phyloP scores from a whole-genome alignment of 2,329 filamentous ascomycete species.

The Paecilomyces fulvus region DNA sequence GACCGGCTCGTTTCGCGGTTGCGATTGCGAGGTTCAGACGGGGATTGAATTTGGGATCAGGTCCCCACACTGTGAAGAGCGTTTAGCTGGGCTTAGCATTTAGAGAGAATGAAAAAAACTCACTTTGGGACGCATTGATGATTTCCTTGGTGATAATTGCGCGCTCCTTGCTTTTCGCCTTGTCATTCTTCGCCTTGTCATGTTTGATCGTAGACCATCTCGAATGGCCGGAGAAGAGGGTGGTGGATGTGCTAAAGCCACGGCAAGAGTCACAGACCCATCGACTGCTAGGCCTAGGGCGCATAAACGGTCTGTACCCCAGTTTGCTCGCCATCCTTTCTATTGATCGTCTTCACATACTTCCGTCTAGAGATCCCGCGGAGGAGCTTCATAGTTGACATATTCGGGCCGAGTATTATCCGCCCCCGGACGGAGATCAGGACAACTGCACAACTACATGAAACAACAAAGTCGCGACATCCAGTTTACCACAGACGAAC shows the following conservation, averaged over 20 bases:
- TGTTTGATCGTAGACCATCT: slow-evolving; percentile 96
- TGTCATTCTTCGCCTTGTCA: slow-evolving; percentile 80
- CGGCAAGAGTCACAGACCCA: slow-evolving; percentile 27
- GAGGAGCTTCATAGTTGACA: slow-evolving; percentile 5
- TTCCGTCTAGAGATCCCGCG: background rate
- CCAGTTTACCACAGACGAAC: background rate
- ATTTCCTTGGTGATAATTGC: slow-evolving; percentile 63
- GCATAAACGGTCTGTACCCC: slow-evolving; percentile 12
- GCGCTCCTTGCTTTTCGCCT: slow-evolving; percentile 62
- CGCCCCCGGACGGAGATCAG: slow-evolving; percentile 17
- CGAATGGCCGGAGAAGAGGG: slow-evolving; percentile 62
- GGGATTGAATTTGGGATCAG: slow-evolving; percentile 65
- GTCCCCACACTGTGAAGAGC: slow-evolving; percentile 55
- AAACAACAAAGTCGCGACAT: background rate
- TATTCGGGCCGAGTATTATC: slow-evolving; percentile 11
- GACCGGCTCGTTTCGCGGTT: slow-evolving; percentile 73
- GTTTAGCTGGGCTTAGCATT: slow-evolving; percentile 6
- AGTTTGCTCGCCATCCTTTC: slow-evolving; percentile 18
- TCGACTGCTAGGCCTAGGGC: slow-evolving; percentile 3
- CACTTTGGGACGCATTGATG: slow-evolving; percentile 65
- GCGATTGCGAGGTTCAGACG: slow-evolving; percentile 64
- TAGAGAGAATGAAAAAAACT: slow-evolving; percentile 14
- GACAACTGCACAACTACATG: slow-evolving; percentile 7
- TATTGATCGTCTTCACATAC: slow-evolving; percentile 8
- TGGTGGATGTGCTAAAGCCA: slow-evolving; percentile 39